Percentiles rank a stretch among this genome's conserved stretches.
phyloP scores from a whole-genome alignment of 805 yeast genomes.

The Cyberlindnera euphorbiae region DNA sequence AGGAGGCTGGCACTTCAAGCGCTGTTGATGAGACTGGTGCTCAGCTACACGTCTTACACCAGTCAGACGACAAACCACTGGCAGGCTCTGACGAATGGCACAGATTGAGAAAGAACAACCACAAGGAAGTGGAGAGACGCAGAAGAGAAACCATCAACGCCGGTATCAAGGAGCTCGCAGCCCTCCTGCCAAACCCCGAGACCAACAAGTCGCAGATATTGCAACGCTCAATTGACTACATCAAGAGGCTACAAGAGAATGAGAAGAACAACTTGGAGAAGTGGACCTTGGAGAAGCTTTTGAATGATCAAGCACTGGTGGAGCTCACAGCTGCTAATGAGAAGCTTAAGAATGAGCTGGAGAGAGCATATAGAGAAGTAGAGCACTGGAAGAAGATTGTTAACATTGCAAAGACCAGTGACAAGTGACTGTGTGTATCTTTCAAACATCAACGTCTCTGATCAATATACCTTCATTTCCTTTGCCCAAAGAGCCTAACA shows the following conservation, averaged over 20 bases:
- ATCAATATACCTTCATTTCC: conserved; percentile 62
- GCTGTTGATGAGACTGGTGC: conserved; percentile 4
- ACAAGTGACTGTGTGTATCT: conserved; percentile 4
- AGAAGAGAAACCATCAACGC: conserved; percentile 83
- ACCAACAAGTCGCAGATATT: conserved; percentile 88
- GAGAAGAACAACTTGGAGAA: conserved; percentile 88
- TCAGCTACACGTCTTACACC: too few species aligned
- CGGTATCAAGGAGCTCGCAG: conserved; percentile 80
- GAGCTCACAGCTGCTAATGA: conserved; percentile 84
- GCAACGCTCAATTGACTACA: conserved; percentile 84
- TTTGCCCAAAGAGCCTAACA: conserved; percentile 54
- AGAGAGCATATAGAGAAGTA: conserved; percentile 86
- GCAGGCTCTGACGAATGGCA: conserved; percentile 87
- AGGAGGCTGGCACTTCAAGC: too few species aligned
- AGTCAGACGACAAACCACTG: conserved; percentile 46
- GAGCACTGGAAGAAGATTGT: conserved; percentile 67
- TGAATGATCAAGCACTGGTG: conserved; percentile 86
- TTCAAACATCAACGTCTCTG: conserved; percentile 45
- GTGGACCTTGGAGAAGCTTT: conserved; percentile 89
- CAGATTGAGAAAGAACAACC: conserved; percentile 77
- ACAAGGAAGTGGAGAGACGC: conserved; percentile 92
- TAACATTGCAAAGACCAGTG: conserved; percentile 6
- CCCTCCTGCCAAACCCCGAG: conserved; percentile 75
- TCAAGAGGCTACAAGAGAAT: conserved; percentile 82
- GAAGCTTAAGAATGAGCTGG: conserved; percentile 81